These are phyloP conservation scores for Backusella australiensis DNA, from an alignment of 192 early-diverging fungal species.

Conservation along the genomic window DNA sequence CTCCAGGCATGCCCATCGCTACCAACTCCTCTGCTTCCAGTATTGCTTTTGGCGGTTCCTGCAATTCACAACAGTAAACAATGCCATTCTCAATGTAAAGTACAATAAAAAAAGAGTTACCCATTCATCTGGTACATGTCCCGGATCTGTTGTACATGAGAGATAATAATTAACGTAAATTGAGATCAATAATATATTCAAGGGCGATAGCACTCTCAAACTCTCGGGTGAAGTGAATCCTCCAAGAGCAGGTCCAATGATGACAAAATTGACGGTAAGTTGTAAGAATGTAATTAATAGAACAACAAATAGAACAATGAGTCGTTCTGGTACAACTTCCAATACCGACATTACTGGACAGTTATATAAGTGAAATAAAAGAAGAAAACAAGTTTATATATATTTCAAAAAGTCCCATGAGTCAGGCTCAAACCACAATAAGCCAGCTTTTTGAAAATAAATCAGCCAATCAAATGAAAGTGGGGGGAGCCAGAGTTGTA, in stretches of 20 bases:
- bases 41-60: not conserved
- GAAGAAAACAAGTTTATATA: not conserved
- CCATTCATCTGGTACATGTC: slow-evolving; percentile 61
- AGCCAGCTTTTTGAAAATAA: too few relatives aligned
- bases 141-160: slow-evolving; percentile 70
- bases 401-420: too few relatives aligned
- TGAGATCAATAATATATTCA: slow-evolving; percentile 69
- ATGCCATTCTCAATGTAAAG: not conserved
- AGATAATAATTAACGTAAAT: slow-evolving; percentile 84
- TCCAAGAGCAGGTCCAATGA: slow-evolving; percentile 12
- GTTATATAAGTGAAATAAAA: not conserved
- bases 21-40: slow-evolving; percentile 30
- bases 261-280: slow-evolving; percentile 4
- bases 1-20: slow-evolving; percentile 50
- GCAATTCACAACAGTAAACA: not conserved
- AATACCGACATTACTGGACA: not conserved
- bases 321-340: slow-evolving; percentile 2
- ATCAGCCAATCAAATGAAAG: too few relatives aligned
- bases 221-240: not conserved
- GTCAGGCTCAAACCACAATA: too few relatives aligned
- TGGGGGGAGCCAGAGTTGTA: too few relatives aligned
- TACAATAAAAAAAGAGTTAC: slow-evolving; percentile 13
- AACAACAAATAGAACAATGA: slow-evolving; percentile 4
- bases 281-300: slow-evolving; percentile 10
- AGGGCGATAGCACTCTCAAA: slow-evolving; percentile 51